Percentiles rank a stretch among this genome's conserved stretches.
Conservation (phyloP, 2,329 filamentous ascomycete genomes). For the Exophiala oligosperma region DNA sequence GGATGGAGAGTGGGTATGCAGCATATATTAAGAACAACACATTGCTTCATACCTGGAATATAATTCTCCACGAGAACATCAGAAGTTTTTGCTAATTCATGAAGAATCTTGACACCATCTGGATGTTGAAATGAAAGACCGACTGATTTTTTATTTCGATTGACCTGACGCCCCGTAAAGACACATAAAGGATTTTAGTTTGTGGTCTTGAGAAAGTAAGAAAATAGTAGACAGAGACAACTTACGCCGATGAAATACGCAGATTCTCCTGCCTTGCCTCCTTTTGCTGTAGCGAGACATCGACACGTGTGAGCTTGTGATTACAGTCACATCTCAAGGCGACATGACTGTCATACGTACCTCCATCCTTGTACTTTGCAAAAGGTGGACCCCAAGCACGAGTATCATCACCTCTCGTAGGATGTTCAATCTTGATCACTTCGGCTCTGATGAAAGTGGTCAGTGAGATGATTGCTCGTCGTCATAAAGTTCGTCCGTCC, state of each 20-base stretch:
- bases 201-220: neutral
- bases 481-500: too few species aligned
- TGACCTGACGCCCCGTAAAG: constrained; percentile 61
- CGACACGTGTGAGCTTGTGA: neutral
- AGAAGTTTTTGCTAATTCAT: constrained; percentile 78
- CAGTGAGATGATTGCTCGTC: neutral
- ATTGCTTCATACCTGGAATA: constrained; percentile 68
- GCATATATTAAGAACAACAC: neutral
- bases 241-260: constrained; percentile 89
- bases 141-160: constrained; percentile 95
- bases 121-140: constrained; percentile 87
- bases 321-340: neutral
- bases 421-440: constrained; percentile 96
- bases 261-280: constrained; percentile 71
- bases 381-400: constrained; percentile 96
- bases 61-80: constrained; percentile 98
- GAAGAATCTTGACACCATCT: constrained; percentile 80
- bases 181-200: neutral
- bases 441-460: constrained; percentile 69
- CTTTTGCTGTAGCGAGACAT: constrained; percentile 15
- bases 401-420: constrained; percentile 86
- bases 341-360: constrained; percentile 45
- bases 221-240: constrained; percentile 6
- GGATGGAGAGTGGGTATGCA: too few species aligned
- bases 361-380: constrained; percentile 68